These are phyloP conservation scores for Dictyostelium capitatum DNA, from an alignment of 78 protist genomes.

Conservation along the genomic window DNA sequence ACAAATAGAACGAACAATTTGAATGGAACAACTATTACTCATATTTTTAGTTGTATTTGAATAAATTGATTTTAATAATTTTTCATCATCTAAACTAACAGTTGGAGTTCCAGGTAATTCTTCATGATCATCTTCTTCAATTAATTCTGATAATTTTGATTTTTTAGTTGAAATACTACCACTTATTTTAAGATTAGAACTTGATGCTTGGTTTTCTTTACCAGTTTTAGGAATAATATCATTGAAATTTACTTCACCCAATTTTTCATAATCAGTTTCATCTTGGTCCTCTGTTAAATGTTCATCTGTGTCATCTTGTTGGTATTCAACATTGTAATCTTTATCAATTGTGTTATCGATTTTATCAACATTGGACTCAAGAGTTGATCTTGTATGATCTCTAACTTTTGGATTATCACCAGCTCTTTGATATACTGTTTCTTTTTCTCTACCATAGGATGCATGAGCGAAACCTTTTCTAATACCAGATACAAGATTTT, in stretches of 20 bases:
- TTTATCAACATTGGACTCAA: neutral
- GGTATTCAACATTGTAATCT: neutral
- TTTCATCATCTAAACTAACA: neutral
- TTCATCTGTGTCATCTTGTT: neutral
- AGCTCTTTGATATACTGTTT: neutral
- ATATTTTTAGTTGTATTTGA: neutral
- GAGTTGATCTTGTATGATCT: neutral
- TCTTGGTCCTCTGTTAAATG: neutral
- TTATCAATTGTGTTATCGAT: neutral
- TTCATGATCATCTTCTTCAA: neutral
- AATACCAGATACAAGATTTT: neutral
- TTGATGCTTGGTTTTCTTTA: neutral
- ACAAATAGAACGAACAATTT: slow-evolving; percentile 50
- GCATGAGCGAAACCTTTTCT: slow-evolving; percentile 15
- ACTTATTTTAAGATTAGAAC: too few relatives aligned
- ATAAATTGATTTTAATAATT: neutral
- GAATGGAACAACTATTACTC: slow-evolving; percentile 21
- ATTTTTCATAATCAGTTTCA: neutral
- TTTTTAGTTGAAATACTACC: too few relatives aligned
- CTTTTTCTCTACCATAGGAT: slow-evolving; percentile 23
- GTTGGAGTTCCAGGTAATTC: neutral
- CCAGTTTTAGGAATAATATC: neutral
- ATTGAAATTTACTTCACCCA: neutral
- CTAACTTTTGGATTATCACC: slow-evolving; percentile 44
- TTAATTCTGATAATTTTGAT: neutral